Evolutionary conservation across 768 basidiomycete species (phyloP).

Genomic region (Pleurotus giganteus): DNA sequence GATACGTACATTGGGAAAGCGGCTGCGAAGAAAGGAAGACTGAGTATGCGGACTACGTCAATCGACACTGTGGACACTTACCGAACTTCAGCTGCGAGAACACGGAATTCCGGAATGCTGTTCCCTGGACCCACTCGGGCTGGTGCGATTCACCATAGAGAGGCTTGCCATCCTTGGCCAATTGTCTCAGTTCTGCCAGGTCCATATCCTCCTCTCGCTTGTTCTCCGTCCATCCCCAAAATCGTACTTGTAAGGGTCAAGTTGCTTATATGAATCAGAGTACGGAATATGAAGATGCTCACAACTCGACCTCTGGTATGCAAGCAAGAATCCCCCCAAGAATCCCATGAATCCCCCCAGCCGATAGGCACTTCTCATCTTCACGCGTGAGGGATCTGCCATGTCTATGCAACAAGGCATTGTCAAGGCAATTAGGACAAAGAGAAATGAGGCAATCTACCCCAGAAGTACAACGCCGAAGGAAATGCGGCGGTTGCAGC

Average conservation of each 20-base stretch:
- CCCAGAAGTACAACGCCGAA: slow-evolving; percentile 75
- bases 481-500: slow-evolving; percentile 81
- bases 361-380: slow-evolving; percentile 35
- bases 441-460: slow-evolving; percentile 43
- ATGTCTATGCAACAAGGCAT: slow-evolving; percentile 35
- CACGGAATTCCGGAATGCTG: slow-evolving; percentile 84
- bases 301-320: slow-evolving; percentile 91
- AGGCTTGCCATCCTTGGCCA: slow-evolving; percentile 75
- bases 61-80: slow-evolving; percentile 36
- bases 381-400: slow-evolving; percentile 42
- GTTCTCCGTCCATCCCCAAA: slow-evolving; percentile 96
- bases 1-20: slow-evolving; percentile 71
- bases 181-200: slow-evolving; percentile 71
- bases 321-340: slow-evolving; percentile 86
- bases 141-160: slow-evolving; percentile 84
- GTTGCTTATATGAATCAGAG: neutral
- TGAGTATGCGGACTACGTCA: slow-evolving; percentile 11
- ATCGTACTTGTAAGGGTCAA: slow-evolving; percentile 59
- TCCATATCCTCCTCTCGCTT: slow-evolving; percentile 78
- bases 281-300: slow-evolving; percentile 32
- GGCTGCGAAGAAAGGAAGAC: slow-evolving; percentile 34
- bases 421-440: slow-evolving; percentile 8
- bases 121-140: slow-evolving; percentile 81
- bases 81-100: slow-evolving; percentile 95
- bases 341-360: slow-evolving; percentile 81